Evolutionary conservation across 2,329 filamentous ascomycete species (phyloP).

Genomic region (Nothomitra cinnamomea): DNA sequence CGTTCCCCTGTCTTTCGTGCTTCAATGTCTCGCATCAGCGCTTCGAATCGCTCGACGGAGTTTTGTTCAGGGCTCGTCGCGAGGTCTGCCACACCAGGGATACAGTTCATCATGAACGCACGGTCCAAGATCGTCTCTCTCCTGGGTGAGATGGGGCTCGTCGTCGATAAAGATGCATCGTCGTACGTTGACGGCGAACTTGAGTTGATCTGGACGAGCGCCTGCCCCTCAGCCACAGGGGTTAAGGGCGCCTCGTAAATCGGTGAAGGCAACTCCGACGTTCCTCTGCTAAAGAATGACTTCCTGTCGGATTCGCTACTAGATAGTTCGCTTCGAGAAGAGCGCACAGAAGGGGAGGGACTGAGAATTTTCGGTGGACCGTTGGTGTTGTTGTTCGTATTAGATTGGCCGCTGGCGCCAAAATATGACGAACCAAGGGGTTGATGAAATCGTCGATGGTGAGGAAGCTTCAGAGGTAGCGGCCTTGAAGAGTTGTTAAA

Average conservation of each 20-base stretch:
- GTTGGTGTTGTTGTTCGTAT: neutral
- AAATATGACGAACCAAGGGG: neutral
- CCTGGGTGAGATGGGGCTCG: constrained; percentile 20
- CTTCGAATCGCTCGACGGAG: constrained; percentile 47
- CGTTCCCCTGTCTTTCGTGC: constrained; percentile 12
- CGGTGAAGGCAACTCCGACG: neutral
- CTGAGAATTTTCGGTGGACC: neutral
- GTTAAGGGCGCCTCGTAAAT: constrained; percentile 2
- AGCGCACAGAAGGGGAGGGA: constrained; percentile 1
- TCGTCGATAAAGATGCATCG: constrained; percentile 16
- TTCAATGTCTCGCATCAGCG: constrained; percentile 45
- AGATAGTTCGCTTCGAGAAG: constrained; percentile 4
- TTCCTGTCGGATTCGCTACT: constrained; percentile 5
- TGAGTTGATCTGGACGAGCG: constrained; percentile 37
- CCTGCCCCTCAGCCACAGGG: constrained; percentile 11
- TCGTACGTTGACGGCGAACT: constrained; percentile 21
- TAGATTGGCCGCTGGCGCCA: neutral
- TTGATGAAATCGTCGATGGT: neutral
- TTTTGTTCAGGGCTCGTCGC: constrained; percentile 46
- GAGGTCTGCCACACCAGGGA: constrained; percentile 39
- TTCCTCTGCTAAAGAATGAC: constrained; percentile 2
- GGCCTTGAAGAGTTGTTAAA: neutral
- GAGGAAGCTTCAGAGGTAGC: neutral
- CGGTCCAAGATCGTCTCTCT: constrained; percentile 51
- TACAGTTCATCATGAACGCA: constrained; percentile 45